Conservation (phyloP, 331 rosid genomes). For the Malus hybrid region DNA sequence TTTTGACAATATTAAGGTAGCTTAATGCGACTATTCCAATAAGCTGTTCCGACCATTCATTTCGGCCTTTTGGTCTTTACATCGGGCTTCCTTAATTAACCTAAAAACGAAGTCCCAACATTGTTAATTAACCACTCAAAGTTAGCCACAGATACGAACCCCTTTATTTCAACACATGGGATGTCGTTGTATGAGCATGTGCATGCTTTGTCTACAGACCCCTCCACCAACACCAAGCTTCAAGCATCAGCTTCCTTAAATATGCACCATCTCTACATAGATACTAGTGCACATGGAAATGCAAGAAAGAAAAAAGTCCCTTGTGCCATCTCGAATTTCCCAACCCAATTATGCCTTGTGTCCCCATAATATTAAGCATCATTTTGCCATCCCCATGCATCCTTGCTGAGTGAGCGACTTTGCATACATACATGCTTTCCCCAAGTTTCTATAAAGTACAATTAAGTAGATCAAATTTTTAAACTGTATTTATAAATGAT, state of each 20-base stretch:
- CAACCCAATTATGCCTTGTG: conserved; percentile 10
- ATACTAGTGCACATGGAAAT: conserved; percentile 5
- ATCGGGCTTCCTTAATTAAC: background rate
- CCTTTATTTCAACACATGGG: conserved; percentile 26
- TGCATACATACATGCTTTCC: background rate
- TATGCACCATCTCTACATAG: background rate
- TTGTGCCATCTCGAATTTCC: conserved; percentile 12
- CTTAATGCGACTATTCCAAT: no score
- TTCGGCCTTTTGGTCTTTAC: no score
- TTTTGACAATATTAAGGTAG: no score
- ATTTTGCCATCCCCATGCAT: background rate
- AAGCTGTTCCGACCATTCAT: no score
- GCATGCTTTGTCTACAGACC: conserved; percentile 9
- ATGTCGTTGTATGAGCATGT: conserved; percentile 25
- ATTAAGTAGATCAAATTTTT: no score
- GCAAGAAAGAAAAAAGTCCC: background rate
- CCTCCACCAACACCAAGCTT: conserved; percentile 8
- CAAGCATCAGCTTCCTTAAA: conserved; percentile 4
- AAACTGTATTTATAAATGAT: no score
- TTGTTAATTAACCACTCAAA: background rate
- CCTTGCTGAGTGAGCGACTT: no score
- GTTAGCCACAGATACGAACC: background rate
- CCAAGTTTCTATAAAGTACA: background rate
- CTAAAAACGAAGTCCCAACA: background rate
- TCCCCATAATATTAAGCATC: conserved; percentile 4